phyloP scores from a whole-genome alignment of 192 early-diverging fungal species.

The Coemansia umbellata region DNA sequence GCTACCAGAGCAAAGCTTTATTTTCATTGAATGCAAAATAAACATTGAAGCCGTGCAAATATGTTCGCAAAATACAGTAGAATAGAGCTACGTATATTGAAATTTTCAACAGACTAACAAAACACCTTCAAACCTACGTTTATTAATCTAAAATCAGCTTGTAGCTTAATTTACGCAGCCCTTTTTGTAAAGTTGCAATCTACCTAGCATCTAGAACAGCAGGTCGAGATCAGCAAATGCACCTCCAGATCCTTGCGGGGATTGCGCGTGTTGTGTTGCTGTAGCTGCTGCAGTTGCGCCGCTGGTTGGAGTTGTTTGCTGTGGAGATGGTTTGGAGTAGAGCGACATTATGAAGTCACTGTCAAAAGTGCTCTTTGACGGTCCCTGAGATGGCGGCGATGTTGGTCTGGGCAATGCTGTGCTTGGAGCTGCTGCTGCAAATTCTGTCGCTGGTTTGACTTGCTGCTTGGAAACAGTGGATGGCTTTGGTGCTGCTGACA shows the following conservation, averaged over 20 bases:
- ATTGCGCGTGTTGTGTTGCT: background rate
- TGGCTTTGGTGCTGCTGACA: constrained; percentile 24
- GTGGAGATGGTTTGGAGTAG: constrained; percentile 23
- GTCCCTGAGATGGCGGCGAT: background rate
- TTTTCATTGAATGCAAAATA: no score
- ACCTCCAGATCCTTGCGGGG: no score
- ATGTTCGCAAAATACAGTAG: no score
- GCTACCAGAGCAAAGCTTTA: no score
- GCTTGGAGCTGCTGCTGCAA: constrained; percentile 8
- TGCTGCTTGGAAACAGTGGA: background rate
- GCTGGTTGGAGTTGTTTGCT: background rate
- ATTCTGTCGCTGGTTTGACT: background rate
- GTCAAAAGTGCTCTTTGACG: constrained; percentile 25
- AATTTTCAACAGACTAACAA: no score
- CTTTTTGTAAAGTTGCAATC: no score
- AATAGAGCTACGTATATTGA: no score
- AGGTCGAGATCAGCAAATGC: background rate
- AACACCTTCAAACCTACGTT: no score
- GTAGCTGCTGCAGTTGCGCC: constrained; percentile 7
- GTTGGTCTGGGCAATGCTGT: constrained; percentile 8
- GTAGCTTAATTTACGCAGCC: no score
- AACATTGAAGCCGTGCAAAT: no score
- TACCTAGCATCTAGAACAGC: background rate
- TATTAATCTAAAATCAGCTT: no score
- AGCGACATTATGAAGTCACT: constrained; percentile 52